Evolutionary conservation across 1,284 basidiomycete species (phyloP).

Genomic region (Naganishia cerealis): DNA sequence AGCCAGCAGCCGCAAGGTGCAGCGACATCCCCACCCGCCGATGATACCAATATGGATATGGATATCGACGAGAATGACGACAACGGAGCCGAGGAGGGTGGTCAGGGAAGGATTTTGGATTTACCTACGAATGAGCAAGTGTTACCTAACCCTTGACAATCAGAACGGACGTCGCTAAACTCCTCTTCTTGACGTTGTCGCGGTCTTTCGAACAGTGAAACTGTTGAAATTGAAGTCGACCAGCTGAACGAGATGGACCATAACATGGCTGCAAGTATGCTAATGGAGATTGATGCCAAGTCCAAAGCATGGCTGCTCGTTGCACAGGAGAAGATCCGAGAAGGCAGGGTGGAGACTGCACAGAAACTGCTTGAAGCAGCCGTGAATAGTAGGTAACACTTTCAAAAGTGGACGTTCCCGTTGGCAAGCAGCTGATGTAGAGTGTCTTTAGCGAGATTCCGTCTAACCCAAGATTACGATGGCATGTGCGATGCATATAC

Average conservation of each 20-base stretch:
- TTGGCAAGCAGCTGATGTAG: neutral
- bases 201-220: conserved; percentile 21
- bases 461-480: conserved; percentile 1
- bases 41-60: conserved; percentile 28
- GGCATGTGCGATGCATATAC: conserved; percentile 63
- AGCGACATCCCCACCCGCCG: neutral
- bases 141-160: neutral
- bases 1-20: conserved; percentile 16
- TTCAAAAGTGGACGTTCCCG: neutral
- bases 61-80: conserved; percentile 23
- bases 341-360: conserved; percentile 44
- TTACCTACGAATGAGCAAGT: conserved; percentile 16
- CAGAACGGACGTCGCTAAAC: too few relatives aligned
- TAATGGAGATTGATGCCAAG: conserved; percentile 50
- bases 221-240: conserved; percentile 52
- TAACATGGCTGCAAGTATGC: conserved; percentile 49
- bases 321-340: conserved; percentile 53
- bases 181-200: neutral
- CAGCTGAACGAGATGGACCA: conserved; percentile 50
- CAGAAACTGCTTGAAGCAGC: conserved; percentile 49
- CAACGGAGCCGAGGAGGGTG: neutral
- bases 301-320: conserved; percentile 53
- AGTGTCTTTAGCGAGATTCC: neutral
- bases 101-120: conserved; percentile 19
- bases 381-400: conserved; percentile 47